phyloP scores from a whole-genome alignment of 2,329 filamentous ascomycete genomes.

The Didymella pinodella region DNA sequence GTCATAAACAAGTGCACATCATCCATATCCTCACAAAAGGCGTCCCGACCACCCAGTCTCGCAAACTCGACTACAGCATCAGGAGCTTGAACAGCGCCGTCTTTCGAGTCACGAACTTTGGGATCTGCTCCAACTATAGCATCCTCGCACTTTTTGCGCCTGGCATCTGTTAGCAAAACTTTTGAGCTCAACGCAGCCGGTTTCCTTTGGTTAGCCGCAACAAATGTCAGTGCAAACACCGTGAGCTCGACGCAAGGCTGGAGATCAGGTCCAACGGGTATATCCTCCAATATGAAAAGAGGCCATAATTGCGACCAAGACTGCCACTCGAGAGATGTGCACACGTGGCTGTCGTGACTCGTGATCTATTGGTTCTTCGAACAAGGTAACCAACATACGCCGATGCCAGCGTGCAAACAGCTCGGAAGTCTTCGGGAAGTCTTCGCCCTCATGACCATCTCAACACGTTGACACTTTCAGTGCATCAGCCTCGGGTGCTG shows the following conservation, averaged over 20 bases:
- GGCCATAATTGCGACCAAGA: background rate
- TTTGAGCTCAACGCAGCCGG: slow-evolving; percentile 10
- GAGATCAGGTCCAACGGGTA: slow-evolving; percentile 1
- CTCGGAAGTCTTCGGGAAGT: background rate
- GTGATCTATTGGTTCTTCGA: background rate
- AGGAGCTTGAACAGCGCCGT: background rate
- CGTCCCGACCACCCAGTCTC: background rate
- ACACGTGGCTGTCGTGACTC: slow-evolving; percentile 20
- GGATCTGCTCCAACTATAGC: background rate
- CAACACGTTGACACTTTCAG: slow-evolving; percentile 27
- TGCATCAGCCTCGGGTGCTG: slow-evolving; percentile 8
- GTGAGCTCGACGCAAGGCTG: background rate
- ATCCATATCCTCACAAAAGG: background rate
- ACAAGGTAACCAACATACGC: slow-evolving; percentile 25
- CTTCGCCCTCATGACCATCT: slow-evolving; percentile 17
- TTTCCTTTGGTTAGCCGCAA: background rate
- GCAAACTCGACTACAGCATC: background rate
- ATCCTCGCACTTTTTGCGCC: background rate
- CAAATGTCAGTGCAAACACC: slow-evolving; percentile 37
- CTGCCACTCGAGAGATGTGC: slow-evolving; percentile 8
- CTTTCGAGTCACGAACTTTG: background rate
- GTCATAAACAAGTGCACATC: background rate
- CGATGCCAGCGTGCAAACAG: slow-evolving; percentile 38
- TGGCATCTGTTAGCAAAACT: background rate
- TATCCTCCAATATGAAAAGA: background rate